Evolutionary conservation across 2,329 filamentous ascomycete genomes (phyloP), one percentile per base, ranked within the genome.

Genomic region (Trichoderma semiorbis): DNA sequence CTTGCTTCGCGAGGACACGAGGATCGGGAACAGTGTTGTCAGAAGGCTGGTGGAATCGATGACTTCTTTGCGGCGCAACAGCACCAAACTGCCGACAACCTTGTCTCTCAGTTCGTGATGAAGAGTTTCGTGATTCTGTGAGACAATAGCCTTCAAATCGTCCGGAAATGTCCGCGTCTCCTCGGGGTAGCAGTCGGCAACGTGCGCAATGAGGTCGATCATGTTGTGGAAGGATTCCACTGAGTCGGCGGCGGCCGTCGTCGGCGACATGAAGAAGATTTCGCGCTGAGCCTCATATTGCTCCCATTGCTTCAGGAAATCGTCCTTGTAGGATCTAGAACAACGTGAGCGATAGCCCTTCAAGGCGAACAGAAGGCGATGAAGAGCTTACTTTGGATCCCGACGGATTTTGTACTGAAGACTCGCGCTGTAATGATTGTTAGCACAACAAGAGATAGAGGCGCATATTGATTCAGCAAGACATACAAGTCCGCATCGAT

Each of bases 231-330:
- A 92, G 14, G 93, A 94, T 69, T 96, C 90, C 72, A 95, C 86
- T 61, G 93, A 93, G 60, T 91, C 91, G 77, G 92, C 89, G 70
- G 93, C 93, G 66, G 92, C 91, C 11, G 92, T 92, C 16, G 91
- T 86, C 7, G 96, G 96, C 62, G 93, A 92, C 55, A 92, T 89
- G 78, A 97, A 87, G 83, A 98, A 98, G 76, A 98, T 94, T 78
- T 97, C 94, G 73, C 93, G 90, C 80, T 97, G 93, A 28, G 93
- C 92, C 80, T 95, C 91, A 87, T 98, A 98, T 81, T 97, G 95
- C 79, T 92, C 90, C 86, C 93, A 97, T 81, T 98, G 93, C 78
- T 92, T 91, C 75, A 91, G 83, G 78, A 97, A 97, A 79, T 98
- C 95, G 75, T 97, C 93, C 73, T 91, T 89, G 82, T 98, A 98